phyloP scores from a whole-genome alignment of 495 filamentous ascomycete species.

The Aspergillus leporis region DNA sequence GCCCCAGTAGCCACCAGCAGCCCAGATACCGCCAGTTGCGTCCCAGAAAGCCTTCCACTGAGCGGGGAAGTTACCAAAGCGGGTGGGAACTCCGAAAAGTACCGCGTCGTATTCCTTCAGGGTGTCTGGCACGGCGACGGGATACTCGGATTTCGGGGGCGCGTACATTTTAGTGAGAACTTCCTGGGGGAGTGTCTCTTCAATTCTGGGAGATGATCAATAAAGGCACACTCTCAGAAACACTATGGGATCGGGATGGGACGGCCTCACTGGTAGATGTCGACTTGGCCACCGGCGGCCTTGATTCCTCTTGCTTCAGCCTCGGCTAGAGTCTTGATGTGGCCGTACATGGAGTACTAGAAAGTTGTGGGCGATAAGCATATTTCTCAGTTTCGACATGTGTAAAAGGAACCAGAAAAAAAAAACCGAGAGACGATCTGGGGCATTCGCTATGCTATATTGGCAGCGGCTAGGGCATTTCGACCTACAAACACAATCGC shows the following conservation, averaged over 20 bases:
- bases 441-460: too few relatives aligned
- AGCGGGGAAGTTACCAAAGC: constrained; percentile 96
- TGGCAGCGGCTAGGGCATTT: too few relatives aligned
- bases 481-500: constrained; percentile 88
- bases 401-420: too few relatives aligned
- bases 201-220: constrained; percentile 53
- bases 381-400: too few relatives aligned
- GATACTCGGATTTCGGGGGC: constrained; percentile 70
- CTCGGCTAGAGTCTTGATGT: constrained; percentile 80
- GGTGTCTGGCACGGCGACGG: constrained; percentile 62
- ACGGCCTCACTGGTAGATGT: constrained; percentile 84
- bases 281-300: constrained; percentile 75
- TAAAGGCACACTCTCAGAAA: not conserved
- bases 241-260: not conserved
- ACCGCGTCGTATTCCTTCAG: constrained; percentile 86
- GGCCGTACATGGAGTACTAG: constrained; percentile 97
- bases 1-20: constrained; percentile 72
- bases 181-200: constrained; percentile 83
- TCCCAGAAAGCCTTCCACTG: constrained; percentile 96
- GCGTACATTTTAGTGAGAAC: constrained; percentile 89
- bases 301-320: constrained; percentile 90
- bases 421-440: not conserved
- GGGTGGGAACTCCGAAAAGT: constrained; percentile 94
- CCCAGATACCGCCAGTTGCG: constrained; percentile 73
- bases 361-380: constrained; percentile 18